Evolutionary conservation across 164 flowering plant species (phyloP).

Genomic region (Magnolia officinalis): DNA sequence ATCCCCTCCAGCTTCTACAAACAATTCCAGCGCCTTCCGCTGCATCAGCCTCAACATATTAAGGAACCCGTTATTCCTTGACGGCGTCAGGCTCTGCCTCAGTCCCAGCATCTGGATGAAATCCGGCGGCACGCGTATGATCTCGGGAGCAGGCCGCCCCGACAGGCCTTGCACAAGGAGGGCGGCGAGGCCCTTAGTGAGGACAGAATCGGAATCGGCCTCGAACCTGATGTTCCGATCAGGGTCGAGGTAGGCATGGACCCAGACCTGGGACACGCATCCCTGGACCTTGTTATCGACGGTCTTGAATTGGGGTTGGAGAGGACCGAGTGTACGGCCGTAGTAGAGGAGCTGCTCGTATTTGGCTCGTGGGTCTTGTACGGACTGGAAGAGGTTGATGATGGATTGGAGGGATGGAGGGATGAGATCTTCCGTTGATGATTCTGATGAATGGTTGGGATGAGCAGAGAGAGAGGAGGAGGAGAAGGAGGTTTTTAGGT

Average conservation of each 20-base stretch:
- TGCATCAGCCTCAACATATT: slow-evolving; percentile 94
- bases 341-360: slow-evolving; percentile 84
- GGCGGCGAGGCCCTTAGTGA: slow-evolving; percentile 95
- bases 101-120: slow-evolving; percentile 72
- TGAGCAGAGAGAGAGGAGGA: slow-evolving; percentile 42
- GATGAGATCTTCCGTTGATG: slow-evolving; percentile 11
- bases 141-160: slow-evolving; percentile 58
- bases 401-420: slow-evolving; percentile 86
- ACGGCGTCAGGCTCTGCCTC: slow-evolving; percentile 84
- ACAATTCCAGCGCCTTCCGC: slow-evolving; percentile 61
- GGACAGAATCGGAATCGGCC: slow-evolving; percentile 90
- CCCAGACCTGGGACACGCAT: slow-evolving; percentile 98
- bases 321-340: slow-evolving; percentile 56
- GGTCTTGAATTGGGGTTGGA: slow-evolving; percentile 56
- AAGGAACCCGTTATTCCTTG: slow-evolving; percentile 91
- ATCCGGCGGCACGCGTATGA: slow-evolving; percentile 73
- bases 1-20: slow-evolving; percentile 38
- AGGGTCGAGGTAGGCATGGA: slow-evolving; percentile 63
- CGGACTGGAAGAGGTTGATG: slow-evolving; percentile 80
- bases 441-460: background rate
- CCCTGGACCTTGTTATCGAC: slow-evolving; percentile 82
- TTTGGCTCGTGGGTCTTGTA: slow-evolving; percentile 66
- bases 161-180: slow-evolving; percentile 84
- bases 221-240: slow-evolving; percentile 59
- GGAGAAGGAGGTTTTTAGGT: slow-evolving; percentile 2